Evolutionary conservation across 352 stramenopile species (phyloP).

Genomic region (Phytophthora niederhauseri): DNA sequence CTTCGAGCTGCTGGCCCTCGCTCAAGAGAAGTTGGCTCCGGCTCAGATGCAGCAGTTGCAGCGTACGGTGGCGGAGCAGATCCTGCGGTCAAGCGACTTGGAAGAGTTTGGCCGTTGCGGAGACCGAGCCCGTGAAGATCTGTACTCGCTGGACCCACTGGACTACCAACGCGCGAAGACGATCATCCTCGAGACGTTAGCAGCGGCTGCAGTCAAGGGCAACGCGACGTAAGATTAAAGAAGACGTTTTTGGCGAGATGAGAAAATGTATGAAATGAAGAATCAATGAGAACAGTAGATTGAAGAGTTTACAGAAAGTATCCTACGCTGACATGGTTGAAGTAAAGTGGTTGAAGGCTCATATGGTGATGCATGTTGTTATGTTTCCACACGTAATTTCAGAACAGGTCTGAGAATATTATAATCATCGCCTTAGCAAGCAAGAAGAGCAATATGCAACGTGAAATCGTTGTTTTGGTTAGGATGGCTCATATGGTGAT

Average conservation of each 20-base stretch:
- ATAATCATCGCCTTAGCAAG: constrained; percentile 73
- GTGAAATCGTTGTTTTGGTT: neutral
- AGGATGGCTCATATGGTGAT: constrained; percentile 88
- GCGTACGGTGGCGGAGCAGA: constrained; percentile 56
- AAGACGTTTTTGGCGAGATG: neutral
- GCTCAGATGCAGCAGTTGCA: constrained; percentile 62
- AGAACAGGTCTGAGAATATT: constrained; percentile 88
- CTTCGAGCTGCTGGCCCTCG: constrained; percentile 66
- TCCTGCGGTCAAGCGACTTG: constrained; percentile 65
- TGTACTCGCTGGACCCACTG: constrained; percentile 73
- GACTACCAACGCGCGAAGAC: constrained; percentile 70
- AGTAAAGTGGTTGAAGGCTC: constrained; percentile 39
- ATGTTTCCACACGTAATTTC: constrained; percentile 78
- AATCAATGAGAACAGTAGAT: constrained; percentile 8
- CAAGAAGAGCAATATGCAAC: constrained; percentile 3
- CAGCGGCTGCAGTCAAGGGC: constrained; percentile 35
- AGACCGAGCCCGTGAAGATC: constrained; percentile 42
- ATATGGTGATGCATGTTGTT: constrained; percentile 93
- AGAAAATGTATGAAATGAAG: neutral
- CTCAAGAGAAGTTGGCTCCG: constrained; percentile 39
- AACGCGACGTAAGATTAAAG: neutral
- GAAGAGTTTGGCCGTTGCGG: constrained; percentile 50
- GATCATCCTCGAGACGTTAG: constrained; percentile 69
- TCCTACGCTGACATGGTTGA: neutral
- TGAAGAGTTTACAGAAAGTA: neutral